Conservation (phyloP, 2,329 filamentous ascomycete genomes). For the Diaporthe vaccinii region DNA sequence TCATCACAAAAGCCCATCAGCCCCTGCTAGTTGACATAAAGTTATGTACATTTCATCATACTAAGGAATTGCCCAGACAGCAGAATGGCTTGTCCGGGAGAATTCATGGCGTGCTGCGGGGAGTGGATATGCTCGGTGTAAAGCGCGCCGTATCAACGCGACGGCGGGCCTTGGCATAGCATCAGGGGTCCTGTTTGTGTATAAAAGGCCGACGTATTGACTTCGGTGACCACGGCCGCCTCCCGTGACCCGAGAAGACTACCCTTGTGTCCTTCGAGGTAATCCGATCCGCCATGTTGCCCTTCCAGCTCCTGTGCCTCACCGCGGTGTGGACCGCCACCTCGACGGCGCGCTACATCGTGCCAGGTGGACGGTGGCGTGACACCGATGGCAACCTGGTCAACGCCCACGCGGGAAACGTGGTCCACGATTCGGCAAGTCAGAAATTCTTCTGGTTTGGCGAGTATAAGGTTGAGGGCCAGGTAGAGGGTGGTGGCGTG, state of each 20-base stretch:
- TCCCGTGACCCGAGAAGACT: neutral
- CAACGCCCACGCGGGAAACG: slow-evolving; percentile 72
- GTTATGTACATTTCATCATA: neutral
- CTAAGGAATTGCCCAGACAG: slow-evolving; percentile 13
- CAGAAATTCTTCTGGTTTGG: slow-evolving; percentile 73
- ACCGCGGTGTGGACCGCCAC: slow-evolving; percentile 32
- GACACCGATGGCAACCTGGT: slow-evolving; percentile 72
- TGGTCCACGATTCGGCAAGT: slow-evolving; percentile 64
- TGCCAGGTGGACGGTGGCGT: slow-evolving; percentile 71
- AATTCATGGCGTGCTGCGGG: slow-evolving; percentile 38
- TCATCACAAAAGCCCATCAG: neutral
- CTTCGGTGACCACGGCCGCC: neutral
- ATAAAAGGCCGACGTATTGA: neutral
- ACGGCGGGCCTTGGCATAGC: slow-evolving; percentile 17
- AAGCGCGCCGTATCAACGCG: slow-evolving; percentile 10
- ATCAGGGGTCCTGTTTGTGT: slow-evolving; percentile 13
- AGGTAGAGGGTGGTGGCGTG: slow-evolving; percentile 71
- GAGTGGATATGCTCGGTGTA: slow-evolving; percentile 33
- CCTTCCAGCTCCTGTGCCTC: slow-evolving; percentile 18
- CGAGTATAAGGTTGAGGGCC: slow-evolving; percentile 71
- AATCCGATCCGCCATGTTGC: slow-evolving; percentile 5
- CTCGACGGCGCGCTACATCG: slow-evolving; percentile 61
- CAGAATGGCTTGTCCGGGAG: slow-evolving; percentile 31
- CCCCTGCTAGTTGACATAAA: neutral
- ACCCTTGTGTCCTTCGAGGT: neutral